These are phyloP conservation scores for Papiliotrema laurentii DNA, from an alignment of 1,284 basidiomycete genomes.

Conservation along the genomic window DNA sequence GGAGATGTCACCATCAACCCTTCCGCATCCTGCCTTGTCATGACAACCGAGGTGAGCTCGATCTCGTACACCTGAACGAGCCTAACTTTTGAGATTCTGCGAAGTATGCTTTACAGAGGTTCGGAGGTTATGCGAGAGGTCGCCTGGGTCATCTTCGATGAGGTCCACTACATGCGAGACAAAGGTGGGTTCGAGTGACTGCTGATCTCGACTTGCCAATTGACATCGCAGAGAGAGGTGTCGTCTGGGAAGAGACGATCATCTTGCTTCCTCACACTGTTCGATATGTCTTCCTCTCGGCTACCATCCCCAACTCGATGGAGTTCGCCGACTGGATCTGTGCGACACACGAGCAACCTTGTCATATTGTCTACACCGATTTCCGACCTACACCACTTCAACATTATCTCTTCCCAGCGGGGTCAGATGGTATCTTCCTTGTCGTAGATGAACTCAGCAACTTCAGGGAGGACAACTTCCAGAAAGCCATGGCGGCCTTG, in stretches of 20 bases:
- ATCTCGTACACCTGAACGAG: neutral
- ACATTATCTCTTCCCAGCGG: constrained; percentile 96
- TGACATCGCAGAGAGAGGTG: constrained; percentile 51
- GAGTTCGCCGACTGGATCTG: constrained; percentile 99
- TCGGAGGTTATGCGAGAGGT: constrained; percentile 99
- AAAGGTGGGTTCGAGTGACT: constrained; percentile 52
- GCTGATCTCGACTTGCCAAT: neutral
- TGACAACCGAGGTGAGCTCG: constrained; percentile 88
- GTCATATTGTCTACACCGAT: constrained; percentile 99
- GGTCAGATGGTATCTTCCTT: constrained; percentile 93
- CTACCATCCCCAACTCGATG: constrained; percentile 99
- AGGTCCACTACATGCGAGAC: constrained; percentile 99
- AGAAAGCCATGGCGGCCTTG: constrained; percentile 93
- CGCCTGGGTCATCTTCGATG: constrained; percentile 99
- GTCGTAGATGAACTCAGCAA: constrained; percentile 97
- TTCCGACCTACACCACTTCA: constrained; percentile 97
- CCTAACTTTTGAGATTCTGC: constrained; percentile 66
- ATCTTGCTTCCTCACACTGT: constrained; percentile 94
- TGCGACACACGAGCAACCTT: constrained; percentile 94
- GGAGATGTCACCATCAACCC: constrained; percentile 99
- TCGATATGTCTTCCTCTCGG: constrained; percentile 98
- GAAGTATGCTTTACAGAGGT: constrained; percentile 97
- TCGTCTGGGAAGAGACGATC: constrained; percentile 75
- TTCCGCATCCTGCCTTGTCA: constrained; percentile 91
- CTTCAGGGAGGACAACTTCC: constrained; percentile 96